Evolutionary conservation across 1,284 basidiomycete species (phyloP), one percentile per base, ranked within the genome.

Genomic region (Naganishia albida): DNA sequence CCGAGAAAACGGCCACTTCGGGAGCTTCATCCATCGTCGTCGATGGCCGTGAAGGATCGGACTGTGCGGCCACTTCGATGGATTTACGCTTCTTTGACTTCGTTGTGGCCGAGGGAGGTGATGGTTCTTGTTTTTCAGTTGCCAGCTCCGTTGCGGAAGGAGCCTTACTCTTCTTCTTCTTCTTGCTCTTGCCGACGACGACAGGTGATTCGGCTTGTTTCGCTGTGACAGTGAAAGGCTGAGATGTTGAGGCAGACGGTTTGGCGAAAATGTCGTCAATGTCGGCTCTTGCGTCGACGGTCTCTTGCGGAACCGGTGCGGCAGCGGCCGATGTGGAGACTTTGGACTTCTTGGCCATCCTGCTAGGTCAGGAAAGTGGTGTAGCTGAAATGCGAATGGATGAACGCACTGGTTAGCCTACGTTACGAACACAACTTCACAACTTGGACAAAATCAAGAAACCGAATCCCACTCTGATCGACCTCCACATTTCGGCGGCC

Each of bases 251-350:
- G 6, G 48, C 15, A 12, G 44, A 69, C 71, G 46, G 71, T 49
- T 42, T 67, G 65, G 23, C 67, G 57, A 77, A 77, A 50, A 77
- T 77, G 60, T 77, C 75, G 68, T 77, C 76, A 34, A 77, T 77
- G 23, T 67, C 67, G 39, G 39, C 50, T 12, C 56, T 62, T 39
- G 57, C 65, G 46, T 8, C 50, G 8, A 62, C 42, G 10, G 34
- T 20, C 16, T 12, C 18, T 51, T 13, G 28, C 16, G 18, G 20
- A 23, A 7, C 30, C 18, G 51, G n/a, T 4, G 12, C 13, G 13
- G 55, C 13, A 26, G 54, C 1, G 18, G 46, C n/a, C 8, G 54
- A 7, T 15, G 10, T 26, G 23, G 44, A 16, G 38, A 39, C 38
- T 15, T 49, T 42, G 16, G 49, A 30, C 34, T 51, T 62, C 42